These are phyloP conservation scores for Flaveria robusta DNA, from an alignment of 129 eudicot species.

Conservation along the genomic window DNA sequence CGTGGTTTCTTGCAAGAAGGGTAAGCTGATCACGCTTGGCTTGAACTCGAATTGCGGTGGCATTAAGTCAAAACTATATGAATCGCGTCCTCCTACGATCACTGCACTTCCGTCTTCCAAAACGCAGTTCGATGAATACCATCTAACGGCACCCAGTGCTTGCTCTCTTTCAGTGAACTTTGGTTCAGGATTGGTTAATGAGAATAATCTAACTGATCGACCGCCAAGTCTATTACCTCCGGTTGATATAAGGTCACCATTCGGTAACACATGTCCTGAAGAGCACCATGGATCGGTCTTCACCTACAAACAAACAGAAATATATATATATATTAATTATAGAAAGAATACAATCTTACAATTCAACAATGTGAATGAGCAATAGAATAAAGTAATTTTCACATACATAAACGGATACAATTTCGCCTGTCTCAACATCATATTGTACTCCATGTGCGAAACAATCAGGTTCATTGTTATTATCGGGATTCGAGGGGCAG, in stretches of 20 bases:
- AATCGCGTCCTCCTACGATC: slow-evolving; percentile 33
- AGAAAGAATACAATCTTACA: not conserved
- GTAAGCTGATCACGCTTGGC: slow-evolving; percentile 17
- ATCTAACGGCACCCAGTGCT: slow-evolving; percentile 48
- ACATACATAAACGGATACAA: slow-evolving; percentile 45
- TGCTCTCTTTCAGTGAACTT: slow-evolving; percentile 41
- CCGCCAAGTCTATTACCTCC: slow-evolving; percentile 63
- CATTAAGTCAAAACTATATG: slow-evolving; percentile 27
- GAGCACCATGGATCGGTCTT: slow-evolving; percentile 85
- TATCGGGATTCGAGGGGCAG: slow-evolving; percentile 35
- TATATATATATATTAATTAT: too few relatives aligned
- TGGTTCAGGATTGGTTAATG: slow-evolving; percentile 24
- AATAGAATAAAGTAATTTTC: not conserved
- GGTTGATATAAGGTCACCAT: slow-evolving; percentile 60
- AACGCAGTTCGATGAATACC: slow-evolving; percentile 45
- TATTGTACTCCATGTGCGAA: slow-evolving; percentile 64
- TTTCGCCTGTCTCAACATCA: slow-evolving; percentile 39
- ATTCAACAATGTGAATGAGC: not conserved
- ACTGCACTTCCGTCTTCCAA: slow-evolving; percentile 33
- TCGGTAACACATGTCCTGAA: slow-evolving; percentile 53
- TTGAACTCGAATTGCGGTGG: slow-evolving; percentile 22
- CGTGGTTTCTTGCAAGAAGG: slow-evolving; percentile 34
- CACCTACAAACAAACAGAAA: slow-evolving; percentile 37
- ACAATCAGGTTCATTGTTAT: slow-evolving; percentile 45
- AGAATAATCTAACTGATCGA: slow-evolving; percentile 36